Evolutionary conservation across 495 filamentous ascomycete genomes (phyloP).

Genomic region (Glonium stellatum): DNA sequence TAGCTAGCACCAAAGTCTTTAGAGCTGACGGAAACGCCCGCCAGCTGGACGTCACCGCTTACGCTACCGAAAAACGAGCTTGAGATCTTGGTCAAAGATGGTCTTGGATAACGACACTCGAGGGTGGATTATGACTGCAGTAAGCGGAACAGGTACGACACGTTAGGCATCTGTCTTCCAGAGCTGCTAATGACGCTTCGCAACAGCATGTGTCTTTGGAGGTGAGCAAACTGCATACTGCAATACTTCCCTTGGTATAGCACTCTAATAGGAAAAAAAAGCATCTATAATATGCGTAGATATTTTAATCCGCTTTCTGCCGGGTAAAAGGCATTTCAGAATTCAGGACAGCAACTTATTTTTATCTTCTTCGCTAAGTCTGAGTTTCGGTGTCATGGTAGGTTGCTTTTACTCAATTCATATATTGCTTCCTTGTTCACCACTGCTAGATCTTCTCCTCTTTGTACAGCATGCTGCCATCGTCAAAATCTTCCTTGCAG

Average conservation of each 20-base stretch:
- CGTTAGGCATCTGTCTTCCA: not conserved
- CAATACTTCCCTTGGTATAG: no score
- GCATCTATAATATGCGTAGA: slow-evolving; percentile 85
- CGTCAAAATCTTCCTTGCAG: slow-evolving; percentile 66
- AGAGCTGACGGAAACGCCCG: not conserved
- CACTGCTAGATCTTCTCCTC: slow-evolving; percentile 74
- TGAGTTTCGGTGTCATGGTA: slow-evolving; percentile 98
- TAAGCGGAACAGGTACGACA: slow-evolving; percentile 69
- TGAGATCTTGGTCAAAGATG: slow-evolving; percentile 31
- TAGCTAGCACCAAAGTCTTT: no score
- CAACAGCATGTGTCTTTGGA: slow-evolving; percentile 21
- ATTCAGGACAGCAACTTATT: slow-evolving; percentile 87
- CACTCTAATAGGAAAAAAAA: slow-evolving; percentile 37
- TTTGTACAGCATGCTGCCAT: slow-evolving; percentile 89
- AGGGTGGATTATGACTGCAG: slow-evolving; percentile 85
- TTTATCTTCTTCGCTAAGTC: slow-evolving; percentile 76
- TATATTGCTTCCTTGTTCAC: slow-evolving; percentile 5
- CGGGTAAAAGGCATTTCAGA: slow-evolving; percentile 66
- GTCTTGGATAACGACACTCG: slow-evolving; percentile 69
- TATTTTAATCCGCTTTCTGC: slow-evolving; percentile 61
- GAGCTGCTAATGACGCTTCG: not conserved
- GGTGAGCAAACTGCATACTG: slow-evolving; percentile 6
- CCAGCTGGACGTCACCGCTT: not conserved
- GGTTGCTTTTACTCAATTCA: slow-evolving; percentile 26
- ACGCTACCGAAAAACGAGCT: not conserved